Percentiles rank a stretch among this genome's conserved stretches.
Evolutionary conservation across 2,329 filamentous ascomycete species (phyloP).

Genomic region (Claviceps citrina): DNA sequence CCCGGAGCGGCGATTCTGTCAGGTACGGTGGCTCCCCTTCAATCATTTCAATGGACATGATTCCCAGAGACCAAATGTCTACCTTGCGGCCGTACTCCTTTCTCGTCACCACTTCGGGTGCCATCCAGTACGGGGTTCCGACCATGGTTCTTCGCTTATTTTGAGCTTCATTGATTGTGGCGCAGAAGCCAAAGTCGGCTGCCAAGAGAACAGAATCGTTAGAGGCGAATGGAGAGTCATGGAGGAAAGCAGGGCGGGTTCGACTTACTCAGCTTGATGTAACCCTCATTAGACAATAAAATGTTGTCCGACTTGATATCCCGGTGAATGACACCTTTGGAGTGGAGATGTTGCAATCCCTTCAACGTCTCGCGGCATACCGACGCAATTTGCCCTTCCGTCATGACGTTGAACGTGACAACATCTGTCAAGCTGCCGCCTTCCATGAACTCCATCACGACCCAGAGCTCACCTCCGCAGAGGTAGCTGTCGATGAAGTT

Average conservation of each 20-base stretch:
- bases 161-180: constrained; percentile 91
- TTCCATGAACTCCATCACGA: constrained; percentile 99
- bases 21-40: constrained; percentile 95
- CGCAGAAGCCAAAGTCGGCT: constrained; percentile 98
- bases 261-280: constrained; percentile 85
- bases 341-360: constrained; percentile 87
- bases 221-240: neutral
- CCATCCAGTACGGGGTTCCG: constrained; percentile 99
- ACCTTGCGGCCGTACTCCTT: constrained; percentile 98
- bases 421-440: constrained; percentile 95
- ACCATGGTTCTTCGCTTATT: constrained; percentile 99
- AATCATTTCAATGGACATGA: constrained; percentile 99
- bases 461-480: constrained; percentile 82
- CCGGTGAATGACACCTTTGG: constrained; percentile 93
- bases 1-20: constrained; percentile 83
- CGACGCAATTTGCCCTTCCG: constrained; percentile 88
- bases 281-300: constrained; percentile 78
- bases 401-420: constrained; percentile 99
- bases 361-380: constrained; percentile 87
- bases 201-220: constrained; percentile 10
- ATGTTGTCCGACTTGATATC: constrained; percentile 99
- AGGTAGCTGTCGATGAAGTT: constrained; percentile 98
- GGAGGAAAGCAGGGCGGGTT: neutral
- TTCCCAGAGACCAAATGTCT: constrained; percentile 95
- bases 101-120: constrained; percentile 87